These are phyloP conservation scores for Nakazawaea sp. DNA, from an alignment of 805 yeast species.

Conservation along the genomic window DNA sequence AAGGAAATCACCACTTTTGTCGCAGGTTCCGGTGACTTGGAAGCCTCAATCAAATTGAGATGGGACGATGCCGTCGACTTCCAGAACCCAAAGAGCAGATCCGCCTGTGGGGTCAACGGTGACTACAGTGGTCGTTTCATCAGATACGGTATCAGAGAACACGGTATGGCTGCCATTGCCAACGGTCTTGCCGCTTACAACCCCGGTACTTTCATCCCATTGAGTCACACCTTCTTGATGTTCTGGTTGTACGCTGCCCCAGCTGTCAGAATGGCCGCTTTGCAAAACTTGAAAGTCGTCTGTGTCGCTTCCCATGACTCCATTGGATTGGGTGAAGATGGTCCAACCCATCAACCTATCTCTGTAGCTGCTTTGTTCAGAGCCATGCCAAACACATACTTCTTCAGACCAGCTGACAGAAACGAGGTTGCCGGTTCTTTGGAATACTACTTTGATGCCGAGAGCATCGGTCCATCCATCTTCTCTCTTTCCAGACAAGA, in stretches of 20 bases:
- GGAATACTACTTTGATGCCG: constrained; percentile 20
- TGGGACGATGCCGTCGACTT: constrained; percentile 25
- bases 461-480: constrained; percentile 15
- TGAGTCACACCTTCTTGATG: constrained; percentile 29
- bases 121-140: constrained; percentile 24
- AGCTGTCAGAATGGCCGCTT: constrained; percentile 43
- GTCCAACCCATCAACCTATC: constrained; percentile 53
- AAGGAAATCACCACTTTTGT: constrained; percentile 19
- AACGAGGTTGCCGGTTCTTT: constrained; percentile 45
- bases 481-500: constrained; percentile 24
- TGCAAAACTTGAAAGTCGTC: constrained; percentile 36
- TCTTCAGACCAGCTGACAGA: constrained; percentile 49
- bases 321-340: constrained; percentile 52
- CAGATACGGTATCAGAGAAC: constrained; percentile 28
- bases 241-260: constrained; percentile 42
- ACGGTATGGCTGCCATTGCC: constrained; percentile 27
- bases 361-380: constrained; percentile 44
- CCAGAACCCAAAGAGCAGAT: constrained; percentile 19
- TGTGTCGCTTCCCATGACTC: constrained; percentile 54
- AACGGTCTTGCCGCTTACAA: constrained; percentile 27
- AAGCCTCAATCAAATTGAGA: constrained; percentile 24
- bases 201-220: constrained; percentile 29
- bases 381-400: constrained; percentile 41
- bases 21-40: constrained; percentile 30
- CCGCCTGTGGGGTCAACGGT: constrained; percentile 23